phyloP scores from a whole-genome alignment of 371 early-diverging fungal genomes.

The Fennellomyces sp. region DNA sequence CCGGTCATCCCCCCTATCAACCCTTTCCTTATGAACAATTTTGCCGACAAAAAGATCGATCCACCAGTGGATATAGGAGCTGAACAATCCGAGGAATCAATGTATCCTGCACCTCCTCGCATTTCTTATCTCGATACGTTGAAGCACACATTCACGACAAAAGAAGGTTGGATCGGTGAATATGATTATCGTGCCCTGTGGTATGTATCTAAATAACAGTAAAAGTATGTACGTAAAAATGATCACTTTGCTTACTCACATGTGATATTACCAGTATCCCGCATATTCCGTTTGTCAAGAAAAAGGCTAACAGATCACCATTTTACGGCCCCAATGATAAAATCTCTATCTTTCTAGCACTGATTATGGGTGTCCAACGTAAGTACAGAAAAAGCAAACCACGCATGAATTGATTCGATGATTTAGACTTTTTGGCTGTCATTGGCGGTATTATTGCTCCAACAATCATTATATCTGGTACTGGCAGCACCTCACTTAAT shows the following conservation, averaged over 20 bases:
- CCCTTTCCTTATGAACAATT: too few species aligned
- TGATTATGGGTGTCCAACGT: slow-evolving; percentile 36
- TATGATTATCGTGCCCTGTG: slow-evolving; percentile 34
- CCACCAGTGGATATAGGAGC: slow-evolving; percentile 11
- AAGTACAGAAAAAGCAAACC: not conserved
- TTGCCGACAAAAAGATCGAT: too few species aligned
- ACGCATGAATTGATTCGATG: not conserved
- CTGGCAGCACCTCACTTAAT: slow-evolving; percentile 47
- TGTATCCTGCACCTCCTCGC: slow-evolving; percentile 6
- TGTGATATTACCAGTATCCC: slow-evolving; percentile 24
- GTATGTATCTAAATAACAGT: slow-evolving; percentile 6
- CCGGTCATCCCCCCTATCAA: too few species aligned
- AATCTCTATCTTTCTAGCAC: slow-evolving; percentile 24
- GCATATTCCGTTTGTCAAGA: slow-evolving; percentile 20
- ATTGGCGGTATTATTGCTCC: slow-evolving; percentile 56
- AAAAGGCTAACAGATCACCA: slow-evolving; percentile 12
- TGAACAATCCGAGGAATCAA: slow-evolving; percentile 8
- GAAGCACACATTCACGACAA: slow-evolving; percentile 15
- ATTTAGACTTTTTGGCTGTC: slow-evolving; percentile 48
- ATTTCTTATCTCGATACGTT: not conserved
- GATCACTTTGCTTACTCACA: too few species aligned
- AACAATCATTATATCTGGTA: slow-evolving; percentile 46
- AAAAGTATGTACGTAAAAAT: too few species aligned
- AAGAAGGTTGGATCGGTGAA: slow-evolving; percentile 32
- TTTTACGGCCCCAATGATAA: slow-evolving; percentile 34